Percentiles rank a stretch among this genome's conserved stretches.
Evolutionary conservation across 2,329 filamentous ascomycete species (phyloP).

Genomic region (Drechslerella stenobrocha): DNA sequence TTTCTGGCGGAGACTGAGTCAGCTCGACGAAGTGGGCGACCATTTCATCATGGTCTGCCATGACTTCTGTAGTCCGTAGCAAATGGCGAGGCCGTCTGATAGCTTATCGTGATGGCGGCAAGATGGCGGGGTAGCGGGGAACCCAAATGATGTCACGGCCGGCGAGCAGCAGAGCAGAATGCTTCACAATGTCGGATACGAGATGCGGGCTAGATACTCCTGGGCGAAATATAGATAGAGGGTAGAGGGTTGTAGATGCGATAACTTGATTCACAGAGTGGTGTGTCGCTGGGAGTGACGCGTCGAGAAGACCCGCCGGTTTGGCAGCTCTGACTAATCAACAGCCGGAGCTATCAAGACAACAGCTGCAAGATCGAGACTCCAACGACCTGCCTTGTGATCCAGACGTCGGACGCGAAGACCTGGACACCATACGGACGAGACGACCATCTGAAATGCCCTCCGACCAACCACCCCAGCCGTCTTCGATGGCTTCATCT

Average conservation of each 20-base stretch:
- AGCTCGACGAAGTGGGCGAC: conserved; percentile 44
- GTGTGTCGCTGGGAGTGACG: neutral
- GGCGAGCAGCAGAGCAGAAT: neutral
- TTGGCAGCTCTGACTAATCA: conserved; percentile 1
- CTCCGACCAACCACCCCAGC: conserved; percentile 11
- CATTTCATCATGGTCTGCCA: conserved; percentile 39
- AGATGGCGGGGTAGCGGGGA: conserved; percentile 43
- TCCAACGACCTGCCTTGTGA: too few species aligned
- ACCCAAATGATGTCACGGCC: neutral
- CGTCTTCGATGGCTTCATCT: conserved; percentile 5
- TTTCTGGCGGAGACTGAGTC: conserved; percentile 49
- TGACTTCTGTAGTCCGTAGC: conserved; percentile 1
- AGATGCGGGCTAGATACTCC: neutral
- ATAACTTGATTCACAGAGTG: neutral
- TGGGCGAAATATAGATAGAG: neutral
- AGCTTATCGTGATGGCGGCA: conserved; percentile 7
- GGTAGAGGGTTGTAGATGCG: neutral
- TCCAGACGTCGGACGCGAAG: neutral
- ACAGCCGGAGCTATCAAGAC: too few species aligned
- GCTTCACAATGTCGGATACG: neutral
- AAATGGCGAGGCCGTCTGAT: neutral
- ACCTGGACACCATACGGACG: neutral
- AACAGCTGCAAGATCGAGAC: too few species aligned
- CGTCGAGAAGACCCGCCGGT: neutral
- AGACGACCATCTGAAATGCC: neutral